These are phyloP conservation scores for Exophiala spinifera DNA, from an alignment of 2,329 filamentous ascomycete species.

Conservation along the genomic window DNA sequence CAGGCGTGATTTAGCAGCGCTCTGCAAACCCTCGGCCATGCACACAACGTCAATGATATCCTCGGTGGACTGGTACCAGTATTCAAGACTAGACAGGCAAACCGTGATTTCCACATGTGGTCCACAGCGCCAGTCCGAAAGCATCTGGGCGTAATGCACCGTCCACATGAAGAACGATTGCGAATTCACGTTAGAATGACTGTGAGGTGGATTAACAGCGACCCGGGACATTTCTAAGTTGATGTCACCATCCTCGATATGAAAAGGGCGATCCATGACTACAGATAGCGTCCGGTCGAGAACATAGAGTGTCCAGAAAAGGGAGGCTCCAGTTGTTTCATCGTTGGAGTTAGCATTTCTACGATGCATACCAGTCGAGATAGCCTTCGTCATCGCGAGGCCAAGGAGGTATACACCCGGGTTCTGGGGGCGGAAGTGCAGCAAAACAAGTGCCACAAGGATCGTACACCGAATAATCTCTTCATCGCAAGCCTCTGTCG, in stretches of 20 bases:
- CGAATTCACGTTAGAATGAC: background rate
- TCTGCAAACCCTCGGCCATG: background rate
- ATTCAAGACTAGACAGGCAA: background rate
- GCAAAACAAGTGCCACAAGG: background rate
- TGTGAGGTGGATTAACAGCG: background rate
- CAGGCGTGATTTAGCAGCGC: background rate
- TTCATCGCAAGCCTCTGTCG: background rate
- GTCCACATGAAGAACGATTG: conserved; percentile 5
- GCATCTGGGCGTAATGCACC: conserved; percentile 1
- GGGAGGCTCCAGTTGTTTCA: background rate
- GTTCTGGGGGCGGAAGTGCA: background rate
- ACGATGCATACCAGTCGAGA: conserved; percentile 2
- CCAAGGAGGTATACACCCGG: conserved; percentile 1
- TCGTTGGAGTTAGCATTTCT: background rate
- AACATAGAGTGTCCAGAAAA: conserved; percentile 7
- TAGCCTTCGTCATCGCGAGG: conserved; percentile 4
- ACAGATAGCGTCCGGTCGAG: background rate
- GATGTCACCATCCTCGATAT: conserved; percentile 4
- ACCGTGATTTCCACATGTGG: background rate
- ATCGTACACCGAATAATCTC: background rate
- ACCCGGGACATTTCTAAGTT: background rate
- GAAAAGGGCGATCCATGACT: background rate
- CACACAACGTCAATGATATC: background rate
- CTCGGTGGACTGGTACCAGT: conserved; percentile 3
- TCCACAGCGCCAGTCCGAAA: conserved; percentile 1